These are phyloP conservation scores for Termitomyces eurrhizus DNA, from an alignment of 768 basidiomycete genomes.

Conservation along the genomic window DNA sequence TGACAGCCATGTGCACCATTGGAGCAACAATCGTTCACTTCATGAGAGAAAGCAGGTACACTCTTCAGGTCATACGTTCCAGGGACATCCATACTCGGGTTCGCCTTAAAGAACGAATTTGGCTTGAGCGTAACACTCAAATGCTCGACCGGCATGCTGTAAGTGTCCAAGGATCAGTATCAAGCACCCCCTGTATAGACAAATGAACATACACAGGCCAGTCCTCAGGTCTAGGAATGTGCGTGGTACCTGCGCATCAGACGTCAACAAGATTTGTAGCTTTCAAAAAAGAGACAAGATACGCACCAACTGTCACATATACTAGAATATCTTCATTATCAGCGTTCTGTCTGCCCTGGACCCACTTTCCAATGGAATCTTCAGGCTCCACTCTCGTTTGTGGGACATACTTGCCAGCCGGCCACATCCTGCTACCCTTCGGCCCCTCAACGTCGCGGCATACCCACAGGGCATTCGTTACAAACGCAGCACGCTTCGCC, in stretches of 20 bases:
- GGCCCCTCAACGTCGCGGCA: conserved; percentile 65
- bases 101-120: conserved; percentile 76
- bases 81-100: conserved; percentile 90
- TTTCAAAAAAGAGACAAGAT: conserved; percentile 3
- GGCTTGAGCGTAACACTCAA: conserved; percentile 75
- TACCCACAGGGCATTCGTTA: conserved; percentile 80
- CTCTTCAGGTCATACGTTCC: conserved; percentile 62
- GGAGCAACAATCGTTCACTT: conserved; percentile 5
- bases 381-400: conserved; percentile 69
- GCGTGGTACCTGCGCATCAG: conserved; percentile 57
- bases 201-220: conserved; percentile 66
- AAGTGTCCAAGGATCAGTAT: conserved; percentile 6
- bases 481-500: conserved; percentile 68
- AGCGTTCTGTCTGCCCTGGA: conserved; percentile 55
- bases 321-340: conserved; percentile 78
- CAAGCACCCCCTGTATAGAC: background rate
- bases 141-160: conserved; percentile 81
- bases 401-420: conserved; percentile 81
- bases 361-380: conserved; percentile 77
- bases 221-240: conserved; percentile 83
- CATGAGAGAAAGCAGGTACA: conserved; percentile 49
- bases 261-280: background rate
- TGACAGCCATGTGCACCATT: conserved; percentile 13
- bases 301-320: conserved; percentile 65
- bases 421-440: conserved; percentile 67